phyloP scores from a whole-genome alignment of 2,329 filamentous ascomycete genomes.

The Xylariaceae sp. region DNA sequence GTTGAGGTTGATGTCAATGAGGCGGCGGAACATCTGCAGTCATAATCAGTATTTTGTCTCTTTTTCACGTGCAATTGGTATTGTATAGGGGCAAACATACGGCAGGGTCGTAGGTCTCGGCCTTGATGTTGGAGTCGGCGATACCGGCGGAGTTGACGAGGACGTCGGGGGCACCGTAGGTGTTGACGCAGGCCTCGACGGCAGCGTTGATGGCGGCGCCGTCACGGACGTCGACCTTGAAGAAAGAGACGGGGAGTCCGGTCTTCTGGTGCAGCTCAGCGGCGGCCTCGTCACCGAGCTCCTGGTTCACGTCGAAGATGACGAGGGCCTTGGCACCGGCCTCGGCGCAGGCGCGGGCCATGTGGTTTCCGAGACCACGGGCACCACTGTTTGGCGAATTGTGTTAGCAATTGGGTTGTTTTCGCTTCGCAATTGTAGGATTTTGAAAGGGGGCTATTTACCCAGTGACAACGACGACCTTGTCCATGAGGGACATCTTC shows the following conservation, averaged over 20 bases:
- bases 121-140: conserved; percentile 78
- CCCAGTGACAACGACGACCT: conserved; percentile 69
- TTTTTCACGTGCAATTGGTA: not conserved
- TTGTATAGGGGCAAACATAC: conserved; percentile 1
- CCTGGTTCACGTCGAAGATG: conserved; percentile 73
- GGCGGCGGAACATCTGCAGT: conserved; percentile 63
- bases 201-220: conserved; percentile 64
- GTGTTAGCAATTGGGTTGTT: conserved; percentile 23
- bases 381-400: conserved; percentile 51
- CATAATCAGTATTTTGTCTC: not conserved
- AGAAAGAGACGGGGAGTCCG: conserved; percentile 69
- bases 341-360: conserved; percentile 72
- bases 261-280: conserved; percentile 66
- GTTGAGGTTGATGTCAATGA: conserved; percentile 78
- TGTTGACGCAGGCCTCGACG: conserved; percentile 58
- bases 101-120: conserved; percentile 68
- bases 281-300: conserved; percentile 65
- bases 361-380: conserved; percentile 71
- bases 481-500: conserved; percentile 64
- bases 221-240: conserved; percentile 73
- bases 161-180: conserved; percentile 66
- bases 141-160: conserved; percentile 78
- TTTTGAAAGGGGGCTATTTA: conserved; percentile 34
- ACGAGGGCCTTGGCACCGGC: conserved; percentile 68
- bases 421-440: too few species aligned